phyloP scores from a whole-genome alignment of 495 filamentous ascomycete species.

The Pseudoneurospora amorphoporcata region DNA sequence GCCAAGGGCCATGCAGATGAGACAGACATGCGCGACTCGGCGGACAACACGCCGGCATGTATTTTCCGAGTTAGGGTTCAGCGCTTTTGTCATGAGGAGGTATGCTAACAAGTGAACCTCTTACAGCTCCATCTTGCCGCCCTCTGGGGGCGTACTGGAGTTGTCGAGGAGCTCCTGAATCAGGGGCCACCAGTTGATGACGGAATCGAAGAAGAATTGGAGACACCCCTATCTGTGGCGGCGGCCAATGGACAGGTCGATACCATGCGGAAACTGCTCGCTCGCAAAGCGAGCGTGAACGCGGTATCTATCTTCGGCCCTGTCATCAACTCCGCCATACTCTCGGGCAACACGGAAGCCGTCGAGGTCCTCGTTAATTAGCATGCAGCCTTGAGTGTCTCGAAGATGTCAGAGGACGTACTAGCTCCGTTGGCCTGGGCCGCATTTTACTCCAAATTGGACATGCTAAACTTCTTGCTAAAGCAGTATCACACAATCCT shows the following conservation, averaged over 20 bases:
- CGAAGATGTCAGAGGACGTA: slow-evolving; percentile 12
- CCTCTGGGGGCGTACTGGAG: slow-evolving; percentile 18
- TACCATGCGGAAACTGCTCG: slow-evolving; percentile 22
- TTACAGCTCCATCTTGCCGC: slow-evolving; percentile 24
- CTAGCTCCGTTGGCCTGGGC: slow-evolving; percentile 14
- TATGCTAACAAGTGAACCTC: no score
- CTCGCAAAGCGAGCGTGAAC: slow-evolving; percentile 20
- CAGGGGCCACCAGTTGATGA: slow-evolving; percentile 22
- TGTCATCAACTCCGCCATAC: slow-evolving; percentile 24
- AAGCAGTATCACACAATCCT: neutral
- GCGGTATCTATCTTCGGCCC: slow-evolving; percentile 20
- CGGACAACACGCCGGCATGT: neutral
- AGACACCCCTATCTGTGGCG: slow-evolving; percentile 28
- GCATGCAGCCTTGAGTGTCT: slow-evolving; percentile 12
- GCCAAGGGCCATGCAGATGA: neutral
- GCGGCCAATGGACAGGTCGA: slow-evolving; percentile 19
- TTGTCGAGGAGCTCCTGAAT: slow-evolving; percentile 25
- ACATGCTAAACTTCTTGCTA: slow-evolving; percentile 16
- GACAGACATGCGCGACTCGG: slow-evolving; percentile 16
- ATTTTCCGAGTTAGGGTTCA: no score
- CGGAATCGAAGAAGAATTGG: slow-evolving; percentile 12
- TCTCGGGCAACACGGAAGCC: slow-evolving; percentile 19
- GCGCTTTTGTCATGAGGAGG: no score
- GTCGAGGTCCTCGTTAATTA: slow-evolving; percentile 23
- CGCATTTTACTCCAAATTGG: slow-evolving; percentile 16